Base-by-base conservation (phyloP, 345 rosid genomes). In the Pistacia vera region DNA sequence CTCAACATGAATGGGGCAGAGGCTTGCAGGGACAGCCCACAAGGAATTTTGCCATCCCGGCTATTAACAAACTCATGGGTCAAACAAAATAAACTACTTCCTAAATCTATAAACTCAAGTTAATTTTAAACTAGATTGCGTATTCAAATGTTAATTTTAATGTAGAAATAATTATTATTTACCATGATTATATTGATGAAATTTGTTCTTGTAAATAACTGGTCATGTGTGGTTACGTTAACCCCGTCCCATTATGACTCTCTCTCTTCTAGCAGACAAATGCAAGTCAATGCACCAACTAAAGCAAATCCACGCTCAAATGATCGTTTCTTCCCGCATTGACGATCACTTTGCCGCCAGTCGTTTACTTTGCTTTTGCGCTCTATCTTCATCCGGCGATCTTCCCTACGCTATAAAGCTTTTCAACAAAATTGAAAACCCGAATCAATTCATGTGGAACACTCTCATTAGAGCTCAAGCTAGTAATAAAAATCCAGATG, bases 371-470 rank as follows among this genome's bases (percentile, higher is more conserved):
- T 44, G 75, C 49, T 81, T 77, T 46, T 77, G 60, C 18, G 78
- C 81, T n/a, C 58, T 77, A 17, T 81, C 81, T 20, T 36, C 56
- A 2, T 11, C 67, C 22, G 71, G 81, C 38, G 0, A 73, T 58
- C 58, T 81, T 62, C 25, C 72, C 16, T 81, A 81, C 36, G 81
- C 81, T 0, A 17, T 41, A 2, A 72, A 38, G 18, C 66, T 77
- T 17, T 77, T 81, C 68, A 33, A 63, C 46, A 68, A 17, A 14
- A 68, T 36, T 62, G 73, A 52, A 38, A 55, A 65, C 30, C 83
- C 80, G 9, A 76, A 80, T 41, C 75, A 51, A 41, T 80, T 76
- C 52, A 76, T 76, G 68, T 76, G 80, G 80, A 80, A 80, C 77
- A 77, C 77, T 54, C 66, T 80, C 74, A 76, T 80, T 62, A 80